These are phyloP conservation scores for Hemisphaericaspora xylanilytica DNA, from an alignment of 1,139 yeast species.

Conservation along the genomic window DNA sequence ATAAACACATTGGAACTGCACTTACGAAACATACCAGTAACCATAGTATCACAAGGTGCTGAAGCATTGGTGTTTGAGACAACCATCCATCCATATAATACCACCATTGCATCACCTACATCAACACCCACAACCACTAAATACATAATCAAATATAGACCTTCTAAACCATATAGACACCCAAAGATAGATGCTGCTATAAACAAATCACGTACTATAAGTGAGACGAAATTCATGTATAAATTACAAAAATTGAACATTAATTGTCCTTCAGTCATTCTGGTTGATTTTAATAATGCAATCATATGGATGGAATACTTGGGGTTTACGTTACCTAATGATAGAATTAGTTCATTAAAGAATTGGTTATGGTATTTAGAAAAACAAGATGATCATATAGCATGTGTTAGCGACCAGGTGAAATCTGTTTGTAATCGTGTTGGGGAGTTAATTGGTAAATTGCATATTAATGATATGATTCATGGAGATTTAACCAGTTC, in stretches of 20 bases:
- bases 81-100: constrained; percentile 64
- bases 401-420: constrained; percentile 37
- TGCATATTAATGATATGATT: constrained; percentile 76
- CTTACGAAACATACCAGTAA: constrained; percentile 48
- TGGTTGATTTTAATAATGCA: constrained; percentile 75
- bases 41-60: constrained; percentile 86
- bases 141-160: constrained; percentile 80
- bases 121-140: too few species aligned
- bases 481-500: constrained; percentile 97
- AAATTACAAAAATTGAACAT: constrained; percentile 58
- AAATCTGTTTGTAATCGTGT: constrained; percentile 46
- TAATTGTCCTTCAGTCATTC: constrained; percentile 65
- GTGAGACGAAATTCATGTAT: constrained; percentile 78
- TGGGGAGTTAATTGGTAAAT: constrained; percentile 66
- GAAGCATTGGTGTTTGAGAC: constrained; percentile 82
- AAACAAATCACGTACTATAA: constrained; percentile 75
- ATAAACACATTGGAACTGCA: constrained; percentile 40
- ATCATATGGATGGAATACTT: constrained; percentile 86
- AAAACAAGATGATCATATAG: constrained; percentile 20
- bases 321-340: constrained; percentile 51
- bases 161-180: constrained; percentile 86
- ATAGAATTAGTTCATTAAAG: constrained; percentile 57
- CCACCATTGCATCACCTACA: too few species aligned
- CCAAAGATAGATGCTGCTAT: constrained; percentile 73
- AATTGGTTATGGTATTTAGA: constrained; percentile 70